Evolutionary conservation across 2,329 filamentous ascomycete genomes (phyloP).

Genomic region (Aspergillus bombycis): DNA sequence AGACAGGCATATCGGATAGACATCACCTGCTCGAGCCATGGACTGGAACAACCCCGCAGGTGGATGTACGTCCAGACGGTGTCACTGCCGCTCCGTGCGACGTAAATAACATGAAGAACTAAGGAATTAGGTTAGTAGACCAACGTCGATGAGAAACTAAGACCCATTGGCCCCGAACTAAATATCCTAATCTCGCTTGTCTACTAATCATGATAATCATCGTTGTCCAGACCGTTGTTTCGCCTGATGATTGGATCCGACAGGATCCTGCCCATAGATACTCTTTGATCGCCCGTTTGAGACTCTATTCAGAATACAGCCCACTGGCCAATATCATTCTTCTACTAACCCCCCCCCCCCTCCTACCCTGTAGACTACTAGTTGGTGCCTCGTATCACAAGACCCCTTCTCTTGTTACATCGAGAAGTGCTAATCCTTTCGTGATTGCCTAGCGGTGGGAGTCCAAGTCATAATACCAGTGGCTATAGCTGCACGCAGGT

Average conservation of each 20-base stretch:
- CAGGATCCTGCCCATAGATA: too few species aligned
- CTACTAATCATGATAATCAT: not conserved
- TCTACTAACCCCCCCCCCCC: too few species aligned
- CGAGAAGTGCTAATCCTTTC: not conserved
- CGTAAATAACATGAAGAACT: not conserved
- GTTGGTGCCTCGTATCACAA: not conserved
- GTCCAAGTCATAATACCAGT: not conserved
- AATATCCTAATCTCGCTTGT: not conserved
- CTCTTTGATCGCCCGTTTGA: too few species aligned
- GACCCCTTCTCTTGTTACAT: not conserved
- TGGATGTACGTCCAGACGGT: not conserved
- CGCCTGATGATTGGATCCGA: not conserved
- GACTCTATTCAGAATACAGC: not conserved
- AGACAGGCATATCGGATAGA: not conserved
- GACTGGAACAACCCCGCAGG: not conserved
- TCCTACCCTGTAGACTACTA: too few species aligned
- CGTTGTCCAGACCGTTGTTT: not conserved
- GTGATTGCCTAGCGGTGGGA: not conserved
- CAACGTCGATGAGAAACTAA: not conserved
- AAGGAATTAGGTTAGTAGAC: not conserved
- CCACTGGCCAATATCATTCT: not conserved
- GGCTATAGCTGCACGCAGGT: constrained; percentile 24
- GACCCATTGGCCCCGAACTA: not conserved
- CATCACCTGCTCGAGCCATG: too few species aligned
- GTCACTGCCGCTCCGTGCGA: not conserved